phyloP scores from a whole-genome alignment of 23 red algal species.

The Pyropia haitanensis region DNA sequence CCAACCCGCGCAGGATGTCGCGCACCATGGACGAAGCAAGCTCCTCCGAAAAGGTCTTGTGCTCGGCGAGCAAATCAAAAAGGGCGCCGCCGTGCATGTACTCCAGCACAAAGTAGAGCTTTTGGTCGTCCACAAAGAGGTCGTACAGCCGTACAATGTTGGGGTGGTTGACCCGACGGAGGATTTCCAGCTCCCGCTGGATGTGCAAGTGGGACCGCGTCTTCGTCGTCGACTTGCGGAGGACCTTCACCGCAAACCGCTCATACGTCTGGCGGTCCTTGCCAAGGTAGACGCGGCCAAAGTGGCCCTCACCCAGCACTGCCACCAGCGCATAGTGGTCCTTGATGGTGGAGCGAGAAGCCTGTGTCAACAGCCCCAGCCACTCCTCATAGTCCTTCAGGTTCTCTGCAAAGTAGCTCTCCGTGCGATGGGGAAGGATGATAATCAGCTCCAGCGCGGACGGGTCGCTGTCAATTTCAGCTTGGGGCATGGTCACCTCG shows the following conservation, averaged over 20 bases:
- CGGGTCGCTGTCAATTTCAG: constrained; percentile 17
- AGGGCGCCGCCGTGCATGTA: constrained; percentile 65
- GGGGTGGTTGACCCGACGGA: constrained; percentile 45
- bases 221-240: constrained; percentile 43
- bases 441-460: constrained; percentile 25
- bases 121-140: constrained; percentile 55
- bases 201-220: constrained; percentile 38
- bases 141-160: constrained; percentile 78
- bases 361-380: constrained; percentile 28
- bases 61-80: constrained; percentile 54
- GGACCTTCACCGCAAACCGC: constrained; percentile 76
- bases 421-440: constrained; percentile 18
- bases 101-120: constrained; percentile 73
- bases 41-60: constrained; percentile 40
- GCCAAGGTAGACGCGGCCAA: constrained; percentile 67
- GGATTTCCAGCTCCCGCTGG: constrained; percentile 74
- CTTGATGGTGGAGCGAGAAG: constrained; percentile 52
- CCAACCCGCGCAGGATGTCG: constrained; percentile 64
- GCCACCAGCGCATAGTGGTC: constrained; percentile 61
- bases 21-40: constrained; percentile 35
- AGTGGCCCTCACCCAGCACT: constrained; percentile 62
- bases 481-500: constrained; percentile 45
- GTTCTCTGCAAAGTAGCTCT: constrained; percentile 49
- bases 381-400: constrained; percentile 38
- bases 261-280: constrained; percentile 62